A percentile compares a stretch with the other conserved stretches of the same genome.
phyloP scores from a whole-genome alignment of 345 rosid genomes.

The Sonneratia caseolaris region DNA sequence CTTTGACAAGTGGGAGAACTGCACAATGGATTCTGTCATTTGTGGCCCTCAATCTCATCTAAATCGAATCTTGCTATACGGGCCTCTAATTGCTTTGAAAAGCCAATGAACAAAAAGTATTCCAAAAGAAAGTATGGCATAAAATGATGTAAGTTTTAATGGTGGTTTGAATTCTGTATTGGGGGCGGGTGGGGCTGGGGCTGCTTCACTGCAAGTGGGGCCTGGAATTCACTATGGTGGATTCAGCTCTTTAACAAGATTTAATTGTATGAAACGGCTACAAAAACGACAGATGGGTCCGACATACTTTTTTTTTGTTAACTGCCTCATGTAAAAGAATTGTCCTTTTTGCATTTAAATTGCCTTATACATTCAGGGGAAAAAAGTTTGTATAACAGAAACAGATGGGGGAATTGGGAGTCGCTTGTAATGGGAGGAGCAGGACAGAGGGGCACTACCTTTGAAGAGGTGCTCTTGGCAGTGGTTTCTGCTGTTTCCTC shows the following conservation, averaged over 20 bases:
- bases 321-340: background rate
- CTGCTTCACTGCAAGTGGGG: background rate
- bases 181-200: background rate
- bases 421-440: background rate
- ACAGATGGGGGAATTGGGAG: background rate
- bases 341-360: too few species aligned
- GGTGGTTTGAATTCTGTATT: conserved; percentile 4
- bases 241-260: background rate
- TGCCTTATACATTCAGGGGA: too few species aligned
- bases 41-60: background rate
- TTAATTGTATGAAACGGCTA: background rate
- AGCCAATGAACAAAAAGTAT: background rate
- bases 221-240: background rate
- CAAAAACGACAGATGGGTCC: background rate
- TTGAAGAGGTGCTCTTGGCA: conserved; percentile 11
- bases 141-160: background rate
- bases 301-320: background rate
- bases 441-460: conserved; percentile 22
- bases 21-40: conserved; percentile 8
- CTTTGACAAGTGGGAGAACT: background rate
- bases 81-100: background rate
- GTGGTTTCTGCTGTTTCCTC: conserved; percentile 30
- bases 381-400: background rate
- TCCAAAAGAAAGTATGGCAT: background rate
- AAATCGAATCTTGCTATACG: background rate